Conservation (phyloP, 805 yeast species). For the Metschnikowia vanudenii region DNA sequence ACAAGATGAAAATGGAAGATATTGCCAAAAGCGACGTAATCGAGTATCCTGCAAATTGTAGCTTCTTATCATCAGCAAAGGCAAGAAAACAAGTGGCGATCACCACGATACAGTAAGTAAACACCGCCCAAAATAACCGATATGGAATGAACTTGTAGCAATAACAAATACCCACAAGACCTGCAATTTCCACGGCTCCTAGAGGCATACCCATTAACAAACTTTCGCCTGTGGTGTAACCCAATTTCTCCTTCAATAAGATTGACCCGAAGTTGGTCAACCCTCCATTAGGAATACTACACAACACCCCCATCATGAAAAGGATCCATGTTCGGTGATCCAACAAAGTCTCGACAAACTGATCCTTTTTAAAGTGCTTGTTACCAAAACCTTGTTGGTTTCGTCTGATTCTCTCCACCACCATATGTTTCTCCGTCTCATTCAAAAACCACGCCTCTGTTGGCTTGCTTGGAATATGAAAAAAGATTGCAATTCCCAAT, state of each 20-base stretch:
- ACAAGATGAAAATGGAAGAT: slow-evolving; percentile 29
- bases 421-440: slow-evolving; percentile 28
- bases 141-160: slow-evolving; percentile 26
- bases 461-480: slow-evolving; percentile 36
- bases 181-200: slow-evolving; percentile 48
- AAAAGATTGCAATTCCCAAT: slow-evolving; percentile 20
- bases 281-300: slow-evolving; percentile 53
- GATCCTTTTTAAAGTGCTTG: slow-evolving; percentile 35
- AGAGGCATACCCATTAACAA: slow-evolving; percentile 46
- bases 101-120: slow-evolving; percentile 24
- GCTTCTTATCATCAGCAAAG: slow-evolving; percentile 26
- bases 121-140: slow-evolving; percentile 30
- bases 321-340: slow-evolving; percentile 35
- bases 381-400: slow-evolving; percentile 46
- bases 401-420: slow-evolving; percentile 20
- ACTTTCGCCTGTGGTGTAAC: slow-evolving; percentile 34
- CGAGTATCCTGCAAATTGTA: slow-evolving; percentile 29
- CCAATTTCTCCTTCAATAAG: slow-evolving; percentile 42
- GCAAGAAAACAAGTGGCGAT: too few relatives aligned
- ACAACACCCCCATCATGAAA: slow-evolving; percentile 11
- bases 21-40: slow-evolving; percentile 36
- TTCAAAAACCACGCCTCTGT: slow-evolving; percentile 33
- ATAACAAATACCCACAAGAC: slow-evolving; percentile 32
- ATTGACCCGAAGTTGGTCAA: slow-evolving; percentile 45
- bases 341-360: slow-evolving; percentile 35